Evolutionary conservation across 306 rosid species (phyloP).

Genomic region (Pterocarpus macrocarpus): DNA sequence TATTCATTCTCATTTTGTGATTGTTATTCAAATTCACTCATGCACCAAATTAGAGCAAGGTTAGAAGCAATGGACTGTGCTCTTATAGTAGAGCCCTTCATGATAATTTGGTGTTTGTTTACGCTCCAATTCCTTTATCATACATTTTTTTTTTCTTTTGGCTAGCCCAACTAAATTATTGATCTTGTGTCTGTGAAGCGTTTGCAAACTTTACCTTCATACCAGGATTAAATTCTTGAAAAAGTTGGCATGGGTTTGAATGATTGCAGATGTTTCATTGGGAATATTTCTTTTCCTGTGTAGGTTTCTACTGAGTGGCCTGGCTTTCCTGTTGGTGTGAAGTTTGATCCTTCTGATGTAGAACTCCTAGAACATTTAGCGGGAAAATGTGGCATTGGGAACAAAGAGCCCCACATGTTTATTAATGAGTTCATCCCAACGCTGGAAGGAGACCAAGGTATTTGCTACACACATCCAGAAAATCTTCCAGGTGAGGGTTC

Average conservation of each 20-base stretch:
- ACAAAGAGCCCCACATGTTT: constrained; percentile 63
- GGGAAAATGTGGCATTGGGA: constrained; percentile 76
- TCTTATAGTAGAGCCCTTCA: constrained; percentile 18
- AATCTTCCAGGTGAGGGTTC: constrained; percentile 83
- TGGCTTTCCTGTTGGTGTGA: constrained; percentile 89
- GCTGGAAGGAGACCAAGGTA: constrained; percentile 73
- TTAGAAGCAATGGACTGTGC: constrained; percentile 16
- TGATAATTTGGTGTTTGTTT: constrained; percentile 2
- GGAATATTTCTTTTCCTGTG: constrained; percentile 41
- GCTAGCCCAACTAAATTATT: background rate
- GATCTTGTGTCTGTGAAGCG: constrained; percentile 8
- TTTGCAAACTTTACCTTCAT: constrained; percentile 23
- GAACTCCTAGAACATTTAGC: constrained; percentile 81
- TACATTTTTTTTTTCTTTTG: background rate
- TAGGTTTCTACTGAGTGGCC: constrained; percentile 91
- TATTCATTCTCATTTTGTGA: constrained; percentile 29
- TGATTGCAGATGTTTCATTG: constrained; percentile 25
- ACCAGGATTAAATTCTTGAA: background rate
- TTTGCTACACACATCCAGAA: constrained; percentile 86
- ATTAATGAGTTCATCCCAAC: constrained; percentile 88
- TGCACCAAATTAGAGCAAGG: background rate
- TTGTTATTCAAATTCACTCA: constrained; percentile 9
- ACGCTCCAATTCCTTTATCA: constrained; percentile 8
- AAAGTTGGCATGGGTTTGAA: constrained; percentile 31
- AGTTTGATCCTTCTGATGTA: constrained; percentile 88